These are phyloP conservation scores for Albugo candida DNA, from an alignment of 352 stramenopile genomes.

Conservation along the genomic window DNA sequence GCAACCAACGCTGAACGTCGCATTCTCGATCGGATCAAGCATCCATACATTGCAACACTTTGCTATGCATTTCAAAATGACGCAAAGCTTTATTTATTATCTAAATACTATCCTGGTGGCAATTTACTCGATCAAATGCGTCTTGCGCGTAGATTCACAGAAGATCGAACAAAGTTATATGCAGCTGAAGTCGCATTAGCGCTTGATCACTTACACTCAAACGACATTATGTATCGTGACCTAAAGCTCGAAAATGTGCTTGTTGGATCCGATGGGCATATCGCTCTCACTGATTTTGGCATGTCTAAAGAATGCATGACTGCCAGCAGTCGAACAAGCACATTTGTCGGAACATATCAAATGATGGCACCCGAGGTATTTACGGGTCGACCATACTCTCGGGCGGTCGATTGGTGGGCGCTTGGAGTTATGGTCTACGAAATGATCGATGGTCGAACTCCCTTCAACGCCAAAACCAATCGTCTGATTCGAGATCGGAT, in stretches of 20 bases:
- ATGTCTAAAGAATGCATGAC: conserved; percentile 96
- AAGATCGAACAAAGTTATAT: conserved; percentile 89
- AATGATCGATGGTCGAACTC: conserved; percentile 71
- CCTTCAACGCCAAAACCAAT: conserved; percentile 78
- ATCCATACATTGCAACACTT: conserved; percentile 93
- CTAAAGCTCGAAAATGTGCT: conserved; percentile 98
- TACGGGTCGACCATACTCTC: conserved; percentile 67
- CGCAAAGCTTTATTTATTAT: conserved; percentile 79
- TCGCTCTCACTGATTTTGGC: conserved; percentile 98
- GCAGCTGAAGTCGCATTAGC: conserved; percentile 91
- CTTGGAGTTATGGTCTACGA: conserved; percentile 78
- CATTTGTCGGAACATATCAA: conserved; percentile 85
- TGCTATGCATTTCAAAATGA: conserved; percentile 83
- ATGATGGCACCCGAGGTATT: conserved; percentile 86
- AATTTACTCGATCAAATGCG: conserved; percentile 87
- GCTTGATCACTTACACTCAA: conserved; percentile 83
- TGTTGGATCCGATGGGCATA: conserved; percentile 87
- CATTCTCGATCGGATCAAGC: conserved; percentile 83
- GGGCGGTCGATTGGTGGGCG: conserved; percentile 80
- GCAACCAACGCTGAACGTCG: conserved; percentile 79
- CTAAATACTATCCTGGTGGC: conserved; percentile 93
- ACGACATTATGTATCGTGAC: conserved; percentile 95
- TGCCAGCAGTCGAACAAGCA: conserved; percentile 48
- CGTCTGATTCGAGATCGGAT: conserved; percentile 73
- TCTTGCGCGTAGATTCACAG: conserved; percentile 78